Evolutionary conservation across 2,329 filamentous ascomycete species (phyloP).

Genomic region (Neofusicoccum kwambonambiense): DNA sequence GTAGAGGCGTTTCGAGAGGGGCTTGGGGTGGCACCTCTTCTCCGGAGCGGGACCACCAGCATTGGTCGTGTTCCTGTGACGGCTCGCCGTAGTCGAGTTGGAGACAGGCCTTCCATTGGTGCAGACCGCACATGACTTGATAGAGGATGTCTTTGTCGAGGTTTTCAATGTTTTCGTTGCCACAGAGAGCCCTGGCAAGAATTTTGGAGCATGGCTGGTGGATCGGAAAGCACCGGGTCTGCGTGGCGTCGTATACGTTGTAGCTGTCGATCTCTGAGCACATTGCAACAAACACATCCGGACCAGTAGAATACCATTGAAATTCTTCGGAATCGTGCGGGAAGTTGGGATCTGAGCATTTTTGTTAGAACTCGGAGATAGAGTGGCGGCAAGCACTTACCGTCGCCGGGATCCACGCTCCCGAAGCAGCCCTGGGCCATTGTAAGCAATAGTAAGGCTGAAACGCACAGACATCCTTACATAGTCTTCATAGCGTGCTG

Average conservation of each 20-base stretch:
- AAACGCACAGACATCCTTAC: neutral
- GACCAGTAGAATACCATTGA: neutral
- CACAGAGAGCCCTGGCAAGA: slow-evolving; percentile 21
- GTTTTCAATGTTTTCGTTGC: neutral
- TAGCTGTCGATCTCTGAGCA: slow-evolving; percentile 14
- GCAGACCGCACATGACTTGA: neutral
- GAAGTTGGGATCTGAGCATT: neutral
- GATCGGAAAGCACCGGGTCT: slow-evolving; percentile 21
- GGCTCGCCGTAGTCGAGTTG: slow-evolving; percentile 22
- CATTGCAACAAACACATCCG: neutral
- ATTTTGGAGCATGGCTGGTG: slow-evolving; percentile 25
- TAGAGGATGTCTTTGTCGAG: slow-evolving; percentile 24
- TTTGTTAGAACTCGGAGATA: neutral
- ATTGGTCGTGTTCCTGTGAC: slow-evolving; percentile 12
- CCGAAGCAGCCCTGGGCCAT: neutral
- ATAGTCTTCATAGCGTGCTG: slow-evolving; percentile 20
- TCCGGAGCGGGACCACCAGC: slow-evolving; percentile 21
- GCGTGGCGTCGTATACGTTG: slow-evolving; percentile 1
- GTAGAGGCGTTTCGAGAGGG: neutral
- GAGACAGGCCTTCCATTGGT: neutral
- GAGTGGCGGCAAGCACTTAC: neutral
- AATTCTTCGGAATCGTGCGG: neutral
- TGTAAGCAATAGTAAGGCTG: neutral
- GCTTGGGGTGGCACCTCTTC: slow-evolving; percentile 20
- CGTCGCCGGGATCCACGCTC: neutral